These are phyloP conservation scores for Phanerochaete carnosa DNA, from an alignment of 768 basidiomycete species.

Conservation along the genomic window DNA sequence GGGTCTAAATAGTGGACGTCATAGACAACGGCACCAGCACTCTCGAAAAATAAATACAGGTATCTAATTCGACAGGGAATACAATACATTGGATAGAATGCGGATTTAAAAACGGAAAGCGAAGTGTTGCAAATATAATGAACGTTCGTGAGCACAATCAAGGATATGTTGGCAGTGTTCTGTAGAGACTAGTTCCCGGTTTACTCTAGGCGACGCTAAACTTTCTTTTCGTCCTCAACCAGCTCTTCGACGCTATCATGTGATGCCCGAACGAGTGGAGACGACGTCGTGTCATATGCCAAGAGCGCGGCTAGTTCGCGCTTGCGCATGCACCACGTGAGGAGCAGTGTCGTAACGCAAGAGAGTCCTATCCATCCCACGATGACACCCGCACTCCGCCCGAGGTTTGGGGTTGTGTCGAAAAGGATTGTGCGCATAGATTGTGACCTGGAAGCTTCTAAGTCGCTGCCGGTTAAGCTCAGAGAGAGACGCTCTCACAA, in stretches of 20 bases:
- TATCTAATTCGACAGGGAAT: no score
- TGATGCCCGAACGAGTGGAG: neutral
- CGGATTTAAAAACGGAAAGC: no score
- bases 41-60: no score
- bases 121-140: no score
- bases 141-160: no score
- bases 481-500: neutral
- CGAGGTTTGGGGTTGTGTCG: slow-evolving; percentile 29
- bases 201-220: neutral
- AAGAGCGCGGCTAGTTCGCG: slow-evolving; percentile 7
- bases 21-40: no score
- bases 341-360: slow-evolving; percentile 17
- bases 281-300: slow-evolving; percentile 1
- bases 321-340: slow-evolving; percentile 21
- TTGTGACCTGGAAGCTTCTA: slow-evolving; percentile 14
- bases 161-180: no score
- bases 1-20: no score
- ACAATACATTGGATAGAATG: no score
- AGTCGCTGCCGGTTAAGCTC: neutral
- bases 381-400: slow-evolving; percentile 31
- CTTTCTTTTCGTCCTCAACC: neutral
- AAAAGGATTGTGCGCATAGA: slow-evolving; percentile 35
- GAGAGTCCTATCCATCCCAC: slow-evolving; percentile 30
- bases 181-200: no score
- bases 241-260: neutral